Evolutionary conservation across 176 grass and related monocot genomes (phyloP).

Genomic region (Oryza glaberrima): DNA sequence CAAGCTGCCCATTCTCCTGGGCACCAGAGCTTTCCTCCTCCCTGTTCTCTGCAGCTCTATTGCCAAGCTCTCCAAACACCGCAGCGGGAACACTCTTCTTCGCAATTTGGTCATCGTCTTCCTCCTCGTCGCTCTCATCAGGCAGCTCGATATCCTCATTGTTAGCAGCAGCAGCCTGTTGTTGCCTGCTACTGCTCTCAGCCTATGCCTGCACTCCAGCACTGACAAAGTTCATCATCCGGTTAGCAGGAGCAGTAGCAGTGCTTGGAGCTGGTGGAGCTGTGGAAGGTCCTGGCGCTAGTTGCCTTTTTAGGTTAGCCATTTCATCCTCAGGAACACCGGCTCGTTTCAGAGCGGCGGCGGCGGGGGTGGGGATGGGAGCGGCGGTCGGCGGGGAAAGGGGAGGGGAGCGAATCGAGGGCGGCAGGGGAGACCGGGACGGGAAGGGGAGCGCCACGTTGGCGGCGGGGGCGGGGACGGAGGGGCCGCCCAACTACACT

Average conservation of each 20-base stretch:
- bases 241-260: conserved; percentile 24
- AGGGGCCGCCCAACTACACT: too few relatives aligned
- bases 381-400: too few relatives aligned
- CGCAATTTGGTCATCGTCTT: conserved; percentile 68
- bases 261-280: conserved; percentile 43
- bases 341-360: conserved; percentile 60
- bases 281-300: conserved; percentile 46
- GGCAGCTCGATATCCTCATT: conserved; percentile 92
- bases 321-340: conserved; percentile 84
- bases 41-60: conserved; percentile 58
- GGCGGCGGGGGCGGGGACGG: too few relatives aligned
- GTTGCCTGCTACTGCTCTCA: conserved; percentile 45
- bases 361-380: too few relatives aligned
- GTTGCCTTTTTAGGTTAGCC: conserved; percentile 84
- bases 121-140: conserved; percentile 77
- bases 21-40: conserved; percentile 51
- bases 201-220: conserved; percentile 70
- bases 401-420: too few relatives aligned
- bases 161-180: conserved; percentile 43
- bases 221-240: conserved; percentile 81
- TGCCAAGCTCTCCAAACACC: conserved; percentile 85
- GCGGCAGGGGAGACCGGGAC: too few relatives aligned
- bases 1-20: conserved; percentile 65
- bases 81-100: conserved; percentile 73
- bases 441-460: too few relatives aligned